These are phyloP conservation scores for Phytophthora hibernalis DNA, from an alignment of 352 stramenopile species.

Conservation along the genomic window DNA sequence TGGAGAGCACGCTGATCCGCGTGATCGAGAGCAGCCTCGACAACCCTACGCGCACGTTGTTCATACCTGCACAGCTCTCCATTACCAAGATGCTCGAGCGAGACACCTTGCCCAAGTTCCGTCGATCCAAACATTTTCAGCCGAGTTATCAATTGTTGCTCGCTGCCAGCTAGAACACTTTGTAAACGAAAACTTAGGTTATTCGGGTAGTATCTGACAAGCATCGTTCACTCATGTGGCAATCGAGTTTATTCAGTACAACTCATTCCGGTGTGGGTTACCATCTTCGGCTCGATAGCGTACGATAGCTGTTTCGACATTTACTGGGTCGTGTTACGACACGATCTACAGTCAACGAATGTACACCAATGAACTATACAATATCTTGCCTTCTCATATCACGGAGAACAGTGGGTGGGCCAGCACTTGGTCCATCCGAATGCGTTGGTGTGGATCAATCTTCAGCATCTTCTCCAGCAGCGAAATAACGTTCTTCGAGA, in stretches of 20 bases:
- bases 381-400: not conserved
- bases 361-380: not conserved
- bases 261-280: not conserved
- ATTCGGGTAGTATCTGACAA: not conserved
- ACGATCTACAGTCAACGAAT: slow-evolving; percentile 36
- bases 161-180: slow-evolving; percentile 18
- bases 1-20: slow-evolving; percentile 61
- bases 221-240: not conserved
- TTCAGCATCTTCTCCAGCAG: slow-evolving; percentile 48
- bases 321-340: too few relatives aligned
- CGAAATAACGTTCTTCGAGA: slow-evolving; percentile 14
- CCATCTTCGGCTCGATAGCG: not conserved
- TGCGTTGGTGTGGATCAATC: slow-evolving; percentile 26
- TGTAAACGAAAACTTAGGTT: slow-evolving; percentile 12
- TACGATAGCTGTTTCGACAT: not conserved
- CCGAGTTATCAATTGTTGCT: slow-evolving; percentile 50
- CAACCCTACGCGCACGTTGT: slow-evolving; percentile 65
- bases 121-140: slow-evolving; percentile 69
- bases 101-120: slow-evolving; percentile 79
- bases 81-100: slow-evolving; percentile 84
- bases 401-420: slow-evolving; percentile 24
- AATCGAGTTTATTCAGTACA: not conserved
- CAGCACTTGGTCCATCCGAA: slow-evolving; percentile 25
- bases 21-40: slow-evolving; percentile 66
- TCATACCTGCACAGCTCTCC: slow-evolving; percentile 60